phyloP scores from a whole-genome alignment of 345 rosid species.

The Lepidium aucheri region DNA sequence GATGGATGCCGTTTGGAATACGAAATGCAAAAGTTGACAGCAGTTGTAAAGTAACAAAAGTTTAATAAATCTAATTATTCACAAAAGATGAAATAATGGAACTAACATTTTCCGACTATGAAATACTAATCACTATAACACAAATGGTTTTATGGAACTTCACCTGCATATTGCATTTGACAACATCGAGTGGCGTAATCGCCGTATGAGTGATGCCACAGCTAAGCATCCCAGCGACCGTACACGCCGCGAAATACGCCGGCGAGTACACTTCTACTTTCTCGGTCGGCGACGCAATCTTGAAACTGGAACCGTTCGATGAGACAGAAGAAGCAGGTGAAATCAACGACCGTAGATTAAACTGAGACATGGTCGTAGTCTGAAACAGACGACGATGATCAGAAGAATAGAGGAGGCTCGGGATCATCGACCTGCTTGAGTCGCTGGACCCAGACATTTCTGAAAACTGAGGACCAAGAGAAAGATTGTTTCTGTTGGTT shows the following conservation, averaged over 20 bases:
- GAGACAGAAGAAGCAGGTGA: conserved; percentile 6
- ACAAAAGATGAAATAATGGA: no score
- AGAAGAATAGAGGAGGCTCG: conserved; percentile 60
- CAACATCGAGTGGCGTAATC: conserved; percentile 87
- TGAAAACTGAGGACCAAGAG: not conserved
- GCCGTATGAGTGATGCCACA: conserved; percentile 87
- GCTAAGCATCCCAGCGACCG: conserved; percentile 61
- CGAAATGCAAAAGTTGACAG: not conserved
- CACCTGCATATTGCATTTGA: conserved; percentile 99
- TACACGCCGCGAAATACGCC: conserved; percentile 68
- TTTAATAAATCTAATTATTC: no score
- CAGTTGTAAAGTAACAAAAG: not conserved
- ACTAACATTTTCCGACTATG: not conserved
- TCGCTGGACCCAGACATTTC: conserved; percentile 37
- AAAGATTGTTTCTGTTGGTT: not conserved
- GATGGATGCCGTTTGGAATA: conserved; percentile 7
- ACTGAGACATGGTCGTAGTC: conserved; percentile 8
- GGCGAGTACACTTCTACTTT: conserved; percentile 78
- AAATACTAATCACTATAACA: not conserved
- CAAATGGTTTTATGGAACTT: not conserved
- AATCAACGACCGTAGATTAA: conserved; percentile 6
- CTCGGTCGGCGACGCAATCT: conserved; percentile 61
- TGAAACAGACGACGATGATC: conserved; percentile 24
- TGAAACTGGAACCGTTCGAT: conserved; percentile 16
- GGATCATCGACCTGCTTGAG: conserved; percentile 52